phyloP scores from a whole-genome alignment of 2,329 filamentous ascomycete species.

The Aureobasidium sp. region DNA sequence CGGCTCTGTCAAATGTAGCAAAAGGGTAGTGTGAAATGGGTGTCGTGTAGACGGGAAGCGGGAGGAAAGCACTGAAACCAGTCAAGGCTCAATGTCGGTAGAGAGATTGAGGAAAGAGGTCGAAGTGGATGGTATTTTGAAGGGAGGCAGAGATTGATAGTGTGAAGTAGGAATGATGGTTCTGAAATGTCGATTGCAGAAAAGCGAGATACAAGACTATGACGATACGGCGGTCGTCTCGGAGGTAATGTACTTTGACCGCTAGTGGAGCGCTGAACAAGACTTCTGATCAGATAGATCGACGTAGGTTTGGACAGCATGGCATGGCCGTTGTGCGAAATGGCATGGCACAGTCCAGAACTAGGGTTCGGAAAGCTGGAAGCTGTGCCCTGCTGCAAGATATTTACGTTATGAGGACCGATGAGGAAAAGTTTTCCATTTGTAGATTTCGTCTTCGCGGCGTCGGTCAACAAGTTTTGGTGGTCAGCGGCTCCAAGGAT shows the following conservation, averaged over 20 bases:
- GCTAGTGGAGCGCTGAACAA: background rate
- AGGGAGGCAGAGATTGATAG: background rate
- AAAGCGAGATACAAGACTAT: background rate
- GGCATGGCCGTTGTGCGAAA: background rate
- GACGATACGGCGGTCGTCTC: background rate
- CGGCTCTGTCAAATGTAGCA: background rate
- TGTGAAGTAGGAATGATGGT: background rate
- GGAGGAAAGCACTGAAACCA: background rate
- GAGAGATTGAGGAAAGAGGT: background rate
- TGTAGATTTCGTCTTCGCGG: background rate
- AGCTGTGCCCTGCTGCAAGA: background rate
- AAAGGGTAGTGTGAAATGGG: background rate
- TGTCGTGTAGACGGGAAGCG: background rate
- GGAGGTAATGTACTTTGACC: background rate
- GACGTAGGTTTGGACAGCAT: conserved; percentile 5
- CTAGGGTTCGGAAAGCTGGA: background rate
- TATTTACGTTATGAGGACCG: background rate
- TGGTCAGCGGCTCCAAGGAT: background rate
- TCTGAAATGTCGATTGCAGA: background rate
- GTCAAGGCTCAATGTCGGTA: background rate
- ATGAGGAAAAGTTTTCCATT: background rate
- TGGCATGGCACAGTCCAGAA: background rate
- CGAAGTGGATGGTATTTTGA: background rate
- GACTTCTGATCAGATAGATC: background rate
- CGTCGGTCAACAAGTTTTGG: background rate